Conservation (phyloP, 768 basidiomycete species). For the Boletus rubropictus region DNA sequence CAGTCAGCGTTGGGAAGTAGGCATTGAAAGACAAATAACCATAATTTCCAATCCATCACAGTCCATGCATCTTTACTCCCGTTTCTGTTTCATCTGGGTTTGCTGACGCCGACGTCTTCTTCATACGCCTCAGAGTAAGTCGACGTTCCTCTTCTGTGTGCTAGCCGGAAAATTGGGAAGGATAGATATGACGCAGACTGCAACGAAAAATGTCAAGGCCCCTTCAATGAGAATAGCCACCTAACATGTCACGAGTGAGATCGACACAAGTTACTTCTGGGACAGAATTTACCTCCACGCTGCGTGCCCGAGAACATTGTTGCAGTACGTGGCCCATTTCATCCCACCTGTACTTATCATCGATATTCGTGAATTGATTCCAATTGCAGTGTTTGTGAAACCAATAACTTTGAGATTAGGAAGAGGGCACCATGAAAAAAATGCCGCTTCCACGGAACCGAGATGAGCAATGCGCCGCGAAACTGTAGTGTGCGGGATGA, state of each 20-base stretch:
- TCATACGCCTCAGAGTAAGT: constrained; percentile 55
- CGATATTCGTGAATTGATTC: constrained; percentile 19
- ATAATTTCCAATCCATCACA: constrained; percentile 75
- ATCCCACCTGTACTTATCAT: constrained; percentile 38
- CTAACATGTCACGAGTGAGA: constrained; percentile 22
- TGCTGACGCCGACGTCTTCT: constrained; percentile 57
- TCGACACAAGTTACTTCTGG: constrained; percentile 2
- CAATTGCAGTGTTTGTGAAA: constrained; percentile 24
- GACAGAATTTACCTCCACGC: constrained; percentile 43
- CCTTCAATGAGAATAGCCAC: constrained; percentile 49
- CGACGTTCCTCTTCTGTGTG: constrained; percentile 33
- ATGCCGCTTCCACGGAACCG: constrained; percentile 48
- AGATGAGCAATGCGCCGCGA: constrained; percentile 38
- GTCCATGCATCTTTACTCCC: constrained; percentile 41
- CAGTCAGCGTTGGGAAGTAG: constrained; percentile 76
- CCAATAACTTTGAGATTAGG: constrained; percentile 31
- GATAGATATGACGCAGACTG: constrained; percentile 40
- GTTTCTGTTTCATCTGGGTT: constrained; percentile 44
- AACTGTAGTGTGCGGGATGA: constrained; percentile 25
- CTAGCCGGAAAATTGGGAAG: constrained; percentile 45
- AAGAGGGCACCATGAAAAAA: constrained; percentile 42
- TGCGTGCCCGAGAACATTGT: constrained; percentile 40
- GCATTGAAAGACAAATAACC: constrained; percentile 77
- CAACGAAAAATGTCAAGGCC: constrained; percentile 40
- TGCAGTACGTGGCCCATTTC: constrained; percentile 43